Base-by-base conservation (phyloP, 441 rosid genomes). In the Theobroma grandiflorum region DNA sequence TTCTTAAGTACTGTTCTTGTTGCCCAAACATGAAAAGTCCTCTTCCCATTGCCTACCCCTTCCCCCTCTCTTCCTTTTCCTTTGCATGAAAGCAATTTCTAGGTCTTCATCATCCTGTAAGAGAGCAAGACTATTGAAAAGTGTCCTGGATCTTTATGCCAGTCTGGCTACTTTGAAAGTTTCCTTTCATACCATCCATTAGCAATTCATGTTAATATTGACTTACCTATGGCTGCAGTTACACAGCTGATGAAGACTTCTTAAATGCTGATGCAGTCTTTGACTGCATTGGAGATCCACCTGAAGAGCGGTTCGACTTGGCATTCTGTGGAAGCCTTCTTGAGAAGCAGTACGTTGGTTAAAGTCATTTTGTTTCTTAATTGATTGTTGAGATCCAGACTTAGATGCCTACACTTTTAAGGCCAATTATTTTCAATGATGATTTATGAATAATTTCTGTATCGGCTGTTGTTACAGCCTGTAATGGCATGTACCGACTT, bases 281-380 rank as follows among this genome's bases (percentile, higher is more conserved):
- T 22, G 98, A 94, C 74, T 91, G 87, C 93, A 96, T 96, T 64
- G 98, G 99, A 81, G 98, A 96, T 88, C 98, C 98, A 83, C 99
- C 98, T 0, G 97, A 92, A 68, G 98, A 94, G 86, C 85, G 87
- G 43, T 96, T 96, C 79, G 96, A 94, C 82, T 87, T 96, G 79
- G 86, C 90, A 81, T 96, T 94, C 86, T 96, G 98, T 76, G 91
- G 84, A 84, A 90, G 81, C 79, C 97, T 93, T 82, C 93, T 93
- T 53, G 91, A 93, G 88, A 91, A 90, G 88, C 98, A 92, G 86
- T 90, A 86, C 63, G 99, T 89, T 72, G 88, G 91, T 85, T 89
- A 86, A 43, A 18, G 1, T 49, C 42, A 22, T 35, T 61, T 64
- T 61, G 69, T 40, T 75, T 5, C 43, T 12, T 40, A 47, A 42